These are phyloP conservation scores for Haberlea rhodopensis DNA, from an alignment of 257 asterid species.

Conservation along the genomic window DNA sequence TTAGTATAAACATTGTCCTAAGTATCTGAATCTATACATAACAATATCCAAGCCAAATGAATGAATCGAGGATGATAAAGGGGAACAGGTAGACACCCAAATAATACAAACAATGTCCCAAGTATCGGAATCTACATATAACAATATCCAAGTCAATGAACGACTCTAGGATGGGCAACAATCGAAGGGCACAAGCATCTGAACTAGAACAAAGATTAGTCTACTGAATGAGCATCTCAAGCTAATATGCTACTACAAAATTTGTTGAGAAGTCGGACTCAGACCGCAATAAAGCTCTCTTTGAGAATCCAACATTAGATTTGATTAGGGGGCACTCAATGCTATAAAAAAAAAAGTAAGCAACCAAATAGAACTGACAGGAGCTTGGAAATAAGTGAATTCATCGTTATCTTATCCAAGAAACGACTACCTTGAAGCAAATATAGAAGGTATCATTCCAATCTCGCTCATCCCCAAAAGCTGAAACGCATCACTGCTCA, in stretches of 20 bases:
- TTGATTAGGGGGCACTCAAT: neutral
- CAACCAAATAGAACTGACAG: conserved; percentile 5
- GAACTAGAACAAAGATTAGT: no score
- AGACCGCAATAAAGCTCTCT: no score
- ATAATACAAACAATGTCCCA: neutral
- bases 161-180: neutral
- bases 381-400: neutral
- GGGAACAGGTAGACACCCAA: neutral
- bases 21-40: neutral
- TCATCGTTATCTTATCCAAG: neutral
- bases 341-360: neutral
- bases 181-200: neutral
- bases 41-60: neutral
- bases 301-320: neutral
- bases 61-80: neutral
- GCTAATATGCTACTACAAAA: neutral
- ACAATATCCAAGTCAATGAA: neutral
- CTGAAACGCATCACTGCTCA: conserved; percentile 88
- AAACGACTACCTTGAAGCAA: conserved; percentile 55
- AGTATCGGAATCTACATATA: neutral
- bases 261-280: no score
- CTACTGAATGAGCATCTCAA: neutral
- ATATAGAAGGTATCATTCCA: conserved; percentile 86
- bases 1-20: neutral
- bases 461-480: conserved; percentile 92